These are phyloP conservation scores for Wickerhamomyces sydowiorum DNA, from an alignment of 805 yeast genomes.

Conservation along the genomic window DNA sequence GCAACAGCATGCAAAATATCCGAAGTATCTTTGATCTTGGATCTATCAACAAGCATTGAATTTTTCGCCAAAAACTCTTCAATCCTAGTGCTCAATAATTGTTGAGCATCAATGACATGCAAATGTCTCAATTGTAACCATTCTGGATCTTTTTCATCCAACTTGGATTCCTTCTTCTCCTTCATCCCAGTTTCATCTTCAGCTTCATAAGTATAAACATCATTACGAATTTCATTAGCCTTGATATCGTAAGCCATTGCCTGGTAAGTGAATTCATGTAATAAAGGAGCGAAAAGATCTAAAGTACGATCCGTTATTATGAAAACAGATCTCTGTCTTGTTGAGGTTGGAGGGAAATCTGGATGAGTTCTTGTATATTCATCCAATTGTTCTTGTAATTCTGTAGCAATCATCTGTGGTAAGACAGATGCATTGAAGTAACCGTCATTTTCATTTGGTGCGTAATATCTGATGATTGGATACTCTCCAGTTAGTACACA, in stretches of 20 bases:
- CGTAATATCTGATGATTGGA: slow-evolving; percentile 76
- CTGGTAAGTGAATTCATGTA: slow-evolving; percentile 89
- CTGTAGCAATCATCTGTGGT: slow-evolving; percentile 65
- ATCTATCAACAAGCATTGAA: slow-evolving; percentile 67
- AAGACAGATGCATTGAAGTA: slow-evolving; percentile 50
- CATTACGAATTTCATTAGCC: slow-evolving; percentile 34
- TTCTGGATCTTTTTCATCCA: slow-evolving; percentile 59
- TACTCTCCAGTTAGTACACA: slow-evolving; percentile 82
- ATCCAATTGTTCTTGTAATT: slow-evolving; percentile 67
- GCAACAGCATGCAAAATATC: slow-evolving; percentile 76
- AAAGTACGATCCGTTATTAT: slow-evolving; percentile 78
- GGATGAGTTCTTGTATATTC: slow-evolving; percentile 65
- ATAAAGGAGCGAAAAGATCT: slow-evolving; percentile 76
- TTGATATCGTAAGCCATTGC: slow-evolving; percentile 83
- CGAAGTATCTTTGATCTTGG: slow-evolving; percentile 56
- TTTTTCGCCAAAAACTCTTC: slow-evolving; percentile 65
- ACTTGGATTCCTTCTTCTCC: slow-evolving; percentile 39
- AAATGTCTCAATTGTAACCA: slow-evolving; percentile 69
- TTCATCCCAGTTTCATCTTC: slow-evolving; percentile 46
- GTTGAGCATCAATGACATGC: slow-evolving; percentile 73
- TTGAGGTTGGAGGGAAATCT: slow-evolving; percentile 54
- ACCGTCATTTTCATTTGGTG: slow-evolving; percentile 42
- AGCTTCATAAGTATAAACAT: slow-evolving; percentile 46
- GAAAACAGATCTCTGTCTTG: slow-evolving; percentile 66
- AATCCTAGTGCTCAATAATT: slow-evolving; percentile 49